Evolutionary conservation across 2,329 filamentous ascomycete species (phyloP).

Genomic region (Ophiocordyceps camponoti-rufipedis): DNA sequence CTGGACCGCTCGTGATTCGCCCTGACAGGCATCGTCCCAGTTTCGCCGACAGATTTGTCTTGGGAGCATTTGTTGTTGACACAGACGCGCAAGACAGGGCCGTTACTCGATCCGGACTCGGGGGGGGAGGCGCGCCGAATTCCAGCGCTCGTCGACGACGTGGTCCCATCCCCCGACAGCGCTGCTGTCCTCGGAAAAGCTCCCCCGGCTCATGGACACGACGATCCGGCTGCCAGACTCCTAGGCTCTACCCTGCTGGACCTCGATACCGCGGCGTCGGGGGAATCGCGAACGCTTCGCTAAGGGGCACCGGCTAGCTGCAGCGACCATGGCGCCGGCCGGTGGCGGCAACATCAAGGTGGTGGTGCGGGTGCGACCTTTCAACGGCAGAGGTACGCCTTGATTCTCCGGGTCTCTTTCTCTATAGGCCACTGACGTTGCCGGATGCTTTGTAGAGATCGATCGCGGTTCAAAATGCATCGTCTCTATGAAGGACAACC

Average conservation of each 20-base stretch:
- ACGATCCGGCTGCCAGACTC: no score
- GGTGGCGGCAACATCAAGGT: conserved; percentile 98
- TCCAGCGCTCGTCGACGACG: background rate
- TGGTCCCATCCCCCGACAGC: no score
- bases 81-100: background rate
- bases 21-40: background rate
- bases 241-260: background rate
- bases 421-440: background rate
- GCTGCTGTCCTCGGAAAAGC: no score
- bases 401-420: background rate
- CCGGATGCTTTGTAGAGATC: conserved; percentile 41
- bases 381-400: conserved; percentile 71
- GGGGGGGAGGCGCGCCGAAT: background rate
- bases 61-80: background rate
- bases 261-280: conserved; percentile 3
- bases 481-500: conserved; percentile 84
- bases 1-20: background rate
- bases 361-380: conserved; percentile 88
- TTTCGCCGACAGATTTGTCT: background rate
- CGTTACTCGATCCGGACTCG: background rate
- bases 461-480: conserved; percentile 91
- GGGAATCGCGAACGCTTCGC: conserved; percentile 9
- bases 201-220: no score
- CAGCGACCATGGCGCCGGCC: conserved; percentile 23
- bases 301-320: conserved; percentile 12